These are phyloP conservation scores for Pleoardoris graminearum DNA, from an alignment of 2,329 filamentous ascomycete genomes.

Conservation along the genomic window DNA sequence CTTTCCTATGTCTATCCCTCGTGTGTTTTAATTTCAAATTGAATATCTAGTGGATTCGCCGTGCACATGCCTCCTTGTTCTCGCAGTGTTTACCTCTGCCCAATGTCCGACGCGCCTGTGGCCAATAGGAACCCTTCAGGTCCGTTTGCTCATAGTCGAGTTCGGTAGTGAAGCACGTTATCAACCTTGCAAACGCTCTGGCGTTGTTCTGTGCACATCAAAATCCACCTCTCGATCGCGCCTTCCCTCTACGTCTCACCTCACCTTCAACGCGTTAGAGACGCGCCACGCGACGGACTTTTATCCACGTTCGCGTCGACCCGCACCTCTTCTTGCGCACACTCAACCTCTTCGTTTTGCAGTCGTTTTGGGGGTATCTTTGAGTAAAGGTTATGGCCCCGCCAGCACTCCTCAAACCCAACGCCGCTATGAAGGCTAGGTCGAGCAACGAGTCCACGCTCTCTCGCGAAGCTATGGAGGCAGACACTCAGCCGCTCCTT, in stretches of 20 bases:
- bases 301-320: neutral
- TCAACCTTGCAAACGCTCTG: neutral
- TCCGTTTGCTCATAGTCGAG: neutral
- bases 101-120: neutral
- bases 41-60: constrained; percentile 13
- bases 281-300: neutral
- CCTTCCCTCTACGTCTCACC: neutral
- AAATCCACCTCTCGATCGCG: neutral
- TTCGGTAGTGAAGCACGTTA: neutral
- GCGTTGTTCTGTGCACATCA: neutral
- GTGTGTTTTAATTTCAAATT: constrained; percentile 23
- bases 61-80: neutral
- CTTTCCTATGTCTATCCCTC: constrained; percentile 9
- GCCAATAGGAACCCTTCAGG: neutral
- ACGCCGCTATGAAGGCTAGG: no score
- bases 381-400: no score
- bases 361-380: neutral
- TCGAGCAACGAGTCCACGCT: no score
- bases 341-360: neutral
- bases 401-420: no score
- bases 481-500: neutral
- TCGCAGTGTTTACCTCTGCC: neutral
- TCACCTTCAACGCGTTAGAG: neutral
- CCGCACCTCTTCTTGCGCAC: neutral
- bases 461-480: no score